These are phyloP conservation scores for Aspergillus candidus DNA, from an alignment of 2,329 filamentous ascomycete genomes.

Conservation along the genomic window DNA sequence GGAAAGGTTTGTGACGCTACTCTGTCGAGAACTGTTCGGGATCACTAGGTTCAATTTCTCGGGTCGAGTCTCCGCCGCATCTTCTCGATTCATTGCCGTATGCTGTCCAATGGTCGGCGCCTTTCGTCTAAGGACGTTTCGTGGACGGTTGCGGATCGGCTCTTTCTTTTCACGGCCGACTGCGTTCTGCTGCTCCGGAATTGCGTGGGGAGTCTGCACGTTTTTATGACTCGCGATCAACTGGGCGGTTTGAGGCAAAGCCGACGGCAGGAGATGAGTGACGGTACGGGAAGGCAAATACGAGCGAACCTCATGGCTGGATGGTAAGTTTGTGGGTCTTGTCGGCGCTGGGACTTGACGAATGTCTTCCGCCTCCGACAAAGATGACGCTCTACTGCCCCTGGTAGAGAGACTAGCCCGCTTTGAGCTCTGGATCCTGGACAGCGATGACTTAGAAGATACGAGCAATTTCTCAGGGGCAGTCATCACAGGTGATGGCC, in stretches of 20 bases:
- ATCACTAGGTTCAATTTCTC: conserved; percentile 30
- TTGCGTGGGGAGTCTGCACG: conserved; percentile 5
- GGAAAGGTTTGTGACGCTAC: conserved; percentile 10
- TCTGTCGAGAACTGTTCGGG: conserved; percentile 15
- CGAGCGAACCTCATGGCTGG: conserved; percentile 20
- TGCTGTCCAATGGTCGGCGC: conserved; percentile 37
- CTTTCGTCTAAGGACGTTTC: conserved; percentile 39
- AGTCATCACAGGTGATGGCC: conserved; percentile 19
- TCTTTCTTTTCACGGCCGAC: conserved; percentile 14
- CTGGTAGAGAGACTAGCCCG: conserved; percentile 17
- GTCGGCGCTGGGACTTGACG: conserved; percentile 14
- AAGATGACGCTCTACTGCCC: conserved; percentile 21
- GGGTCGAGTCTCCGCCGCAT: conserved; percentile 3
- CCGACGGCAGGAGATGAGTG: conserved; percentile 16
- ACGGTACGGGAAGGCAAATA: conserved; percentile 27
- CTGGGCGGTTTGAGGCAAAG: conserved; percentile 3
- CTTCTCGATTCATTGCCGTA: conserved; percentile 17
- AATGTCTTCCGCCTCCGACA: conserved; percentile 24
- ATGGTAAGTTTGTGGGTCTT: conserved; percentile 15
- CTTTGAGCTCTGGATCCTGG: conserved; percentile 25
- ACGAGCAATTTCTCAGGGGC: conserved; percentile 13
- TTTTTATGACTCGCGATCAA: conserved; percentile 5
- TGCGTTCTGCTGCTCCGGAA: conserved; percentile 5
- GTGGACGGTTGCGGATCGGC: conserved; percentile 20
- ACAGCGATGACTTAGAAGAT: conserved; percentile 14